Base-by-base conservation (phyloP, 345 rosid species). In the Salix exigua region DNA sequence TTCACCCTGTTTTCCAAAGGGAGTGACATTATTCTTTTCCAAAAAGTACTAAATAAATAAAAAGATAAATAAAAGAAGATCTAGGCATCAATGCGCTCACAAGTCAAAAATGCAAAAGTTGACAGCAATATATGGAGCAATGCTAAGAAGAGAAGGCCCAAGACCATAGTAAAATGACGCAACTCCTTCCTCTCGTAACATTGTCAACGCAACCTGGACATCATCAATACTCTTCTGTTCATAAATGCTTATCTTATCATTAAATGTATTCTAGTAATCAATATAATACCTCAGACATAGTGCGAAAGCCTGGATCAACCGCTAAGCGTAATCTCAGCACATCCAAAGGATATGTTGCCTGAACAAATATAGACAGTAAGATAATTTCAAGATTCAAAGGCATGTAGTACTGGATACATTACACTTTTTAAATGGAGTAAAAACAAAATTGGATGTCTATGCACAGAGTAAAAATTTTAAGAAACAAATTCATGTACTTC, bases 311-410 rank as follows among this genome's bases (percentile, higher is more conserved):
- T 31, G 98, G 92, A 85, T 96, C 99, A 42, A 96, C 97, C 50
- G 98, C 99, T 80, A 96, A 86, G 50, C 97, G 94, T 69, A 96
- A 60, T 75, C 98, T 89, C 72, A 96, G 83, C 73, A 96, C 98
- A 93, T 96, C 98, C 81, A 96, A 89, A 67, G 99, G 98, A 76
- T 96, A 96, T 67, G 99, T 93, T 76, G 92, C 77, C 99, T 96
- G 80, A 61, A 83, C 5, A 79, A 19, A 82, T 42, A 58, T 21
- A 65, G 68, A 64, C 42, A 66, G 31, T 13, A 7, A 62, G 40
- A 35, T 55, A 71, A n/a, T 1, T 50, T 48, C n/a, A 62, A 31
- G 25, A 78, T 40, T 40, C 68, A 70, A 69, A 50, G 19, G 62
- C n/a, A 19, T 64, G 8, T 58, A 23, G 14, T 58, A 37, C 7